Evolutionary conservation across 345 rosid species (phyloP), one percentile per base, ranked within the genome.

Genomic region (Salix viminalis): DNA sequence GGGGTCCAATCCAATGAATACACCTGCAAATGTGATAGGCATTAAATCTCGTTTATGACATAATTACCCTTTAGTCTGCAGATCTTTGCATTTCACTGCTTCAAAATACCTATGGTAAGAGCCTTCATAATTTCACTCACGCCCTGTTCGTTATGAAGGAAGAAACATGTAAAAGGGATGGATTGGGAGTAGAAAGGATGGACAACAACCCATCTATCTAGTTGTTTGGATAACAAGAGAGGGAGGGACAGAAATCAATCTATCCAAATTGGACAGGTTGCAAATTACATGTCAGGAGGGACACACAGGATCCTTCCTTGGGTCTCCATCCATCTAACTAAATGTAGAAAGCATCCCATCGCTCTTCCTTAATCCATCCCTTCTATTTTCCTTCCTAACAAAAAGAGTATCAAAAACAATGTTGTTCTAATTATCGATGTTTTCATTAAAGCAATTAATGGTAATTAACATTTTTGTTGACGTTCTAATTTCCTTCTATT

Each of bases 1-100:
- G 89, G 80, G 3, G 97, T 91, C 99, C 99, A 96, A 76, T 92
- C 97, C 80, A 94, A 79, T 6, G 98, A 92, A 84, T 96, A 89
- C 13, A 96, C 94, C 99, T 96, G 85, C 71, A 77, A 64, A 58
- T 72, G 70, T 41, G 77, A 42, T 13, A 70, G 9, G 76, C 32
- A 23, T 74, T 58, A 75, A 70, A 72, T 32, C 52, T n/a, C 37
- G 30, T 24, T 9, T 58, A 58, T 24, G 24, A 58, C 64, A 58
- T 58, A n/a, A 58, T 58, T n/a, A 58, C 28, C 64, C 28, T 56
- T 56, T 56, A 56, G 28, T n/a, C 62, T 23, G 64, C 64, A 58
- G 64, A 58, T 58, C 15, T 58, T 11, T 24, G 1, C 64, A 58
- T 58, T 58, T 58, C 64, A 58, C 28, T 9, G 64, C 28, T 58